Base-by-base conservation (phyloP, 116 monocot species). In the Thalassia testudinum region DNA sequence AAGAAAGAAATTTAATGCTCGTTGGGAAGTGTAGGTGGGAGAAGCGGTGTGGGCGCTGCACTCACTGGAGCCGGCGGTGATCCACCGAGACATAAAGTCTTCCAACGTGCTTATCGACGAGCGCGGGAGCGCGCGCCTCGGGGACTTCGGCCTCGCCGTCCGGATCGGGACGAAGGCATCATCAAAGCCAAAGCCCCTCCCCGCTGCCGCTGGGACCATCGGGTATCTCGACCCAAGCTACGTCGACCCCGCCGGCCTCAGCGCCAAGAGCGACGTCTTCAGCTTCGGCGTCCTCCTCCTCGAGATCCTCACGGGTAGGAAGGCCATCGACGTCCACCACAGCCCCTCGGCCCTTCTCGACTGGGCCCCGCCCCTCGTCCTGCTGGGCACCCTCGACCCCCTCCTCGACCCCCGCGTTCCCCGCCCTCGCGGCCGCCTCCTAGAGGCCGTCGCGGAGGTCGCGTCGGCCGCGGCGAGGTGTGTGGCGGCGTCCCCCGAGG, bases 71-170 rank as follows among this genome's bases (percentile, higher is more conserved):
- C 79, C 82, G 12, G 73, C 83, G 16, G 60, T 88, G 34, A 79
- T 88, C 65, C 88, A 83, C 61, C 79, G 79, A 16, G 88, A 88
- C 53, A 75, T 88, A 27, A 88, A 88, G 60, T 65, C 88, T 1
- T 73, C 85, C 25, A 91, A 91, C 66, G 63, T 91, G 43, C 76
- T 91, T 42, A 55, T 91, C 61, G 91, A 91, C 56, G 57, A 23
- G 19, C 51, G 28, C 21, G 64, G 75, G 49, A 61, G 78, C 53
- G 85, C 91, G 47, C 74, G 84, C 17, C 78, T 91, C 43, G 73
- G 66, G 3, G 91, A 91, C 62, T 91, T 91, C 59, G 81, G 91
- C 19, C 75, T 85, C 58, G 85, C 81, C 0, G 60, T 85, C 47
- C 72, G 65, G 74, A 10, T 3, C 3, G 10, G 30, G 10, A 10